Conservation (phyloP, 139 green algal species). For the Closterium sp. region DNA sequence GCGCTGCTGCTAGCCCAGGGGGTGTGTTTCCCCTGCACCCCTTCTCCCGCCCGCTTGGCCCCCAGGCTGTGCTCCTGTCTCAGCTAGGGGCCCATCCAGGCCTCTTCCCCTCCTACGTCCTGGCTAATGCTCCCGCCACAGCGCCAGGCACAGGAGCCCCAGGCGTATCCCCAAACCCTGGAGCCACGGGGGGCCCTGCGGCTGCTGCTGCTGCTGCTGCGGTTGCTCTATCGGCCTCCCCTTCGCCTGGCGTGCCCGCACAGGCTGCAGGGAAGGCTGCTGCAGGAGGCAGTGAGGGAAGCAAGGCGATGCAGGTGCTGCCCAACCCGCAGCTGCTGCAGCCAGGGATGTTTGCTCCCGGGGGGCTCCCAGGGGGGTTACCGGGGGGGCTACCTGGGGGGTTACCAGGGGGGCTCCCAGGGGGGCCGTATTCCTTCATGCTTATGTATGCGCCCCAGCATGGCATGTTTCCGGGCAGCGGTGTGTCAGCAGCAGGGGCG, state of each 20-base stretch:
- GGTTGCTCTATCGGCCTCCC: neutral
- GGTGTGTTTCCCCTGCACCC: neutral
- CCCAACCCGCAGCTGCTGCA: neutral
- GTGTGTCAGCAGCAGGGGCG: neutral
- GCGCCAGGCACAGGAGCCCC: neutral
- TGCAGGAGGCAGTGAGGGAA: neutral
- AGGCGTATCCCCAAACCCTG: neutral
- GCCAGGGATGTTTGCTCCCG: neutral
- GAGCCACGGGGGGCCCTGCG: neutral
- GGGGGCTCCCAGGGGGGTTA: neutral
- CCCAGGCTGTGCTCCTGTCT: neutral
- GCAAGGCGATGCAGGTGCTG: neutral
- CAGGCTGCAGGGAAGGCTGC: neutral
- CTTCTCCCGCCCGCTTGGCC: neutral
- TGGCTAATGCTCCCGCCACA: neutral
- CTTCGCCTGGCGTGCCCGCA: too few species aligned
- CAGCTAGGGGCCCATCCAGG: neutral
- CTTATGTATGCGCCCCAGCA: neutral
- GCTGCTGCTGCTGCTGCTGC: neutral
- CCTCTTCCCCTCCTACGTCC: neutral
- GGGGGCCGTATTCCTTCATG: neutral
- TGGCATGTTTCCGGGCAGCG: neutral
- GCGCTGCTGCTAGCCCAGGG: neutral
- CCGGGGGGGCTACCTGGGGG: neutral
- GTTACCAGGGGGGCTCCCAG: neutral